Conservation (phyloP, 768 basidiomycete species). For the Pulveroboletus sp. region DNA sequence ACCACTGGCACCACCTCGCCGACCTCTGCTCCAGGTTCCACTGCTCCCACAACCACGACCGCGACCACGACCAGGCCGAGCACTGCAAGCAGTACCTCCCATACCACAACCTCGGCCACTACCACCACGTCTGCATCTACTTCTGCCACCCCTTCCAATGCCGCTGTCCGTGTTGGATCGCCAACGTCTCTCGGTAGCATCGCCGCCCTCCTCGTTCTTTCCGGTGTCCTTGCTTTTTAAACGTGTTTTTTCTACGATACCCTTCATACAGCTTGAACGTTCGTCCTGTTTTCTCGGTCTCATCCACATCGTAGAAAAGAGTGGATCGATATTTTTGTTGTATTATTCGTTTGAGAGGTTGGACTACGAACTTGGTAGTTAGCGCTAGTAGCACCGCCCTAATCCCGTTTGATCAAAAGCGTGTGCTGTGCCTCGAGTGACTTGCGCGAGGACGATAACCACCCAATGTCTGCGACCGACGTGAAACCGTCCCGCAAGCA, state of each 20-base stretch:
- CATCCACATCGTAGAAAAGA: conserved; percentile 7
- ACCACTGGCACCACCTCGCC: conserved; percentile 2
- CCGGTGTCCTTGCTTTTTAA: conserved; percentile 22
- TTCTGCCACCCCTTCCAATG: conserved; percentile 15
- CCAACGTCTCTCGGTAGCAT: conserved; percentile 19
- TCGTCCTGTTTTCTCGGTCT: not conserved
- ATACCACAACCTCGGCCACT: not conserved
- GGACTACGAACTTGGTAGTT: conserved; percentile 4
- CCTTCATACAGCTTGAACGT: conserved; percentile 12
- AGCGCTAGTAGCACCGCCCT: too few relatives aligned
- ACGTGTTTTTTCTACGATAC: conserved; percentile 2
- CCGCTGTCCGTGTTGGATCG: conserved; percentile 21
- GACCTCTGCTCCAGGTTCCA: conserved; percentile 2
- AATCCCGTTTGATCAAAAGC: too few relatives aligned
- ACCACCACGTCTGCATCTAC: conserved; percentile 7
- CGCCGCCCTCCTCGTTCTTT: conserved; percentile 20
- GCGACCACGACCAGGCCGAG: conserved; percentile 30
- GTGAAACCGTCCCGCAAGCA: conserved; percentile 21
- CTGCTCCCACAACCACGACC: conserved; percentile 29
- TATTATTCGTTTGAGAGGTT: conserved; percentile 12
- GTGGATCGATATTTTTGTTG: conserved; percentile 13
- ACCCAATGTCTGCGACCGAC: conserved; percentile 17
- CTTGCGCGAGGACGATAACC: not conserved
- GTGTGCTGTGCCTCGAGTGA: too few relatives aligned
- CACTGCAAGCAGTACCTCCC: conserved; percentile 29